phyloP scores from a whole-genome alignment of 805 yeast species.

The Lipomyces japonicus region DNA sequence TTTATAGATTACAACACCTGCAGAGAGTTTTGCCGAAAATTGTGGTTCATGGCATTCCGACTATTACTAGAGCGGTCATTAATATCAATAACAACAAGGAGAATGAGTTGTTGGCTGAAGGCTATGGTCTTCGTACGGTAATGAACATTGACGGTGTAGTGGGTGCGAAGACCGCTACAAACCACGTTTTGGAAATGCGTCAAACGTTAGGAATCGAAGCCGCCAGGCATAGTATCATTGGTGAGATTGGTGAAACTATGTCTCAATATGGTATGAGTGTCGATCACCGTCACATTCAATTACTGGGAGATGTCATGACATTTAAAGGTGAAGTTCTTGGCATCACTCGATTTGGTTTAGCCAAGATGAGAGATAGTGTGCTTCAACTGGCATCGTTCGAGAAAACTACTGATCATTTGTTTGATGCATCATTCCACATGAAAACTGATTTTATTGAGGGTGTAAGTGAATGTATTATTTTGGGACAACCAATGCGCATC shows the following conservation, averaged over 20 bases:
- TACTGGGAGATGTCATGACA: slow-evolving; percentile 97
- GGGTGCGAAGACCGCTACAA: slow-evolving; percentile 81
- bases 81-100: slow-evolving; percentile 82
- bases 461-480: slow-evolving; percentile 93
- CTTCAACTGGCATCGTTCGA: slow-evolving; percentile 95
- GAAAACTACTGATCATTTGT: slow-evolving; percentile 96
- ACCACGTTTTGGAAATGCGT: slow-evolving; percentile 86
- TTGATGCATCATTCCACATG: slow-evolving; percentile 98
- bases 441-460: slow-evolving; percentile 95
- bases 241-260: slow-evolving; percentile 96
- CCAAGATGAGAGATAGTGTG: slow-evolving; percentile 98
- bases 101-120: slow-evolving; percentile 88
- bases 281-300: slow-evolving; percentile 98
- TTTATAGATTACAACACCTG: slow-evolving; percentile 83
- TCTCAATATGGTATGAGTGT: slow-evolving; percentile 99
- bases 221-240: slow-evolving; percentile 86
- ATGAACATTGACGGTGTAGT: slow-evolving; percentile 97
- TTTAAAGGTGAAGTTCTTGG: slow-evolving; percentile 98
- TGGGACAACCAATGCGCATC: slow-evolving; percentile 95
- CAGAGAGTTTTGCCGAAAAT: slow-evolving; percentile 81
- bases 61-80: slow-evolving; percentile 92
- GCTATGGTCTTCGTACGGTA: slow-evolving; percentile 92
- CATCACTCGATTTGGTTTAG: slow-evolving; percentile 94
- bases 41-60: slow-evolving; percentile 89
- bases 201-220: slow-evolving; percentile 96